Percentiles rank a stretch among this genome's conserved stretches.
phyloP scores from a whole-genome alignment of 2,329 filamentous ascomycete species.

The Metarhizium sp. region DNA sequence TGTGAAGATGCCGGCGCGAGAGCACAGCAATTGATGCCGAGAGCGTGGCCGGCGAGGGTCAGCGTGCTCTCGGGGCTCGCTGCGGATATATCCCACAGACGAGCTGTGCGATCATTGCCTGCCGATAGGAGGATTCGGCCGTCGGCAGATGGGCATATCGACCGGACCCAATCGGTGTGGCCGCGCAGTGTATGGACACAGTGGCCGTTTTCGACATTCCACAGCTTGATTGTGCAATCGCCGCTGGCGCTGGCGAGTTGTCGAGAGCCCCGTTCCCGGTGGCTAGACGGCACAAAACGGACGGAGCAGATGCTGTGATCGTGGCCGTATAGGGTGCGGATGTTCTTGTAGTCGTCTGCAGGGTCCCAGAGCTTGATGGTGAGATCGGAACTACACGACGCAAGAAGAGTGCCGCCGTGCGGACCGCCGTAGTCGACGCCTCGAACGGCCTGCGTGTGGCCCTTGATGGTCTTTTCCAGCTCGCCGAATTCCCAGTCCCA shows the following conservation, averaged over 20 bases:
- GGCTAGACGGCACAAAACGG: slow-evolving; percentile 74
- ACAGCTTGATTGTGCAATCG: slow-evolving; percentile 77
- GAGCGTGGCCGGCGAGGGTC: slow-evolving; percentile 78
- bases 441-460: slow-evolving; percentile 79
- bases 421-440: slow-evolving; percentile 88
- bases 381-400: slow-evolving; percentile 75
- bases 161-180: slow-evolving; percentile 85
- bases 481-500: slow-evolving; percentile 97
- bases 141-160: slow-evolving; percentile 73
- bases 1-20: slow-evolving; percentile 77
- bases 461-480: slow-evolving; percentile 80
- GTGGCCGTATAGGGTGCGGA: slow-evolving; percentile 80
- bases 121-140: slow-evolving; percentile 76
- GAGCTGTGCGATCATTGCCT: slow-evolving; percentile 71
- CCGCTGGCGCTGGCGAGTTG: slow-evolving; percentile 73
- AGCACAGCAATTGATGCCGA: slow-evolving; percentile 76
- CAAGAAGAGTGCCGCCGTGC: slow-evolving; percentile 33
- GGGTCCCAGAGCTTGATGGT: slow-evolving; percentile 96
- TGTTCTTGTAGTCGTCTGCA: slow-evolving; percentile 88
- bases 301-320: slow-evolving; percentile 87
- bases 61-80: slow-evolving; percentile 59
- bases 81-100: slow-evolving; percentile 75
- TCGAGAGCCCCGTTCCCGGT: neutral
- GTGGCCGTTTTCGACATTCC: slow-evolving; percentile 89
- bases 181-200: slow-evolving; percentile 84